Conservation (phyloP, 179 eudicot genomes). For the Amaranthus tricolor region DNA sequence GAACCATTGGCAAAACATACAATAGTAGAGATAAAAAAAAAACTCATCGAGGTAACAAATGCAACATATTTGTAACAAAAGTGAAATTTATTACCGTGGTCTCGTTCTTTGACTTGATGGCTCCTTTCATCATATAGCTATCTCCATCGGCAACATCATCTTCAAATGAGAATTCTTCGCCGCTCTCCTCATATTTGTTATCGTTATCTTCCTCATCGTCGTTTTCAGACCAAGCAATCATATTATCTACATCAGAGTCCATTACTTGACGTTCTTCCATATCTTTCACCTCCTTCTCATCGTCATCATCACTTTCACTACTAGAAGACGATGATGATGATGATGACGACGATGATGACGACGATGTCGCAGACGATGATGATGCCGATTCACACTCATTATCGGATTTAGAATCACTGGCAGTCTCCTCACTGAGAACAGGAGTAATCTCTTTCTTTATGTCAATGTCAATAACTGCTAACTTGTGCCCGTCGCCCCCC, state of each 20-base stretch:
- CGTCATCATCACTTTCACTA: constrained; percentile 40
- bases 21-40: background rate
- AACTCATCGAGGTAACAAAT: background rate
- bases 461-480: constrained; percentile 21
- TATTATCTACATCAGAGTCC: constrained; percentile 53
- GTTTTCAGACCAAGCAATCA: constrained; percentile 53
- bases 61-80: background rate
- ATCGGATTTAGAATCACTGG: constrained; percentile 27
- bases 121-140: constrained; percentile 22
- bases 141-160: constrained; percentile 23
- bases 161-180: constrained; percentile 31
- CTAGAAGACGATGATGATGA: constrained; percentile 53
- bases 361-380: constrained; percentile 38
- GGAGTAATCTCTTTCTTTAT: constrained; percentile 13
- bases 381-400: constrained; percentile 41
- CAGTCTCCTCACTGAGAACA: constrained; percentile 29
- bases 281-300: constrained; percentile 29
- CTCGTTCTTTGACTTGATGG: constrained; percentile 37
- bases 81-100: constrained; percentile 14
- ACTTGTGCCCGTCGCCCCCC: constrained; percentile 24
- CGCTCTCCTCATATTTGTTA: constrained; percentile 24
- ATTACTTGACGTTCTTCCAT: constrained; percentile 78
- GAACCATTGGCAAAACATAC: background rate
- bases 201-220: constrained; percentile 36
- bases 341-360: constrained; percentile 38